phyloP scores from a whole-genome alignment of 78 protist genomes.

The Dictyostelium intermedium region DNA sequence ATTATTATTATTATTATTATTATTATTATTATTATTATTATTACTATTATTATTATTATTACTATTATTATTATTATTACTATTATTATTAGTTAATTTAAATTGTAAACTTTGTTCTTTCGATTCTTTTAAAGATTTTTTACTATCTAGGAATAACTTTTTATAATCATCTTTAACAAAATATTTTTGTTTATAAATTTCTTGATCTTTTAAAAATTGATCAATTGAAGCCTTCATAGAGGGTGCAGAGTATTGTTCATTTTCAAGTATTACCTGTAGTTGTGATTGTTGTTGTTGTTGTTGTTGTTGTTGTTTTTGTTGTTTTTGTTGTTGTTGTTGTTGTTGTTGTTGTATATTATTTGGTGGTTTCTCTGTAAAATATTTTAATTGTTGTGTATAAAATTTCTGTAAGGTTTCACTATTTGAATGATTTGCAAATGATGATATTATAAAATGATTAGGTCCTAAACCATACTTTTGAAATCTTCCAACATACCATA shows the following conservation, averaged over 20 bases:
- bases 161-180: not conserved
- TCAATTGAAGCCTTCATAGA: not conserved
- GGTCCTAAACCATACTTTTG: not conserved
- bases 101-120: not conserved
- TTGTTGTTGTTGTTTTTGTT: too few species aligned
- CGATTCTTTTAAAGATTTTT: too few species aligned
- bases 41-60: too few species aligned
- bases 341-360: too few species aligned
- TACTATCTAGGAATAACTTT: not conserved
- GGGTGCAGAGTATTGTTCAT: not conserved
- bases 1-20: too few species aligned
- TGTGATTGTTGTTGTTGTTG: too few species aligned
- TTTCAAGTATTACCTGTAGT: not conserved
- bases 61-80: not conserved
- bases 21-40: too few species aligned
- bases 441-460: too few species aligned
- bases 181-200: not conserved
- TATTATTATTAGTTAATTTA: not conserved
- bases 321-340: too few species aligned
- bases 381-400: not conserved
- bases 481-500: slow-evolving; percentile 4
- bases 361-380: not conserved
- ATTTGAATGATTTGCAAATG: not conserved
- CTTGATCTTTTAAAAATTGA: not conserved
- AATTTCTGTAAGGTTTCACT: not conserved